Conservation (phyloP, 352 stramenopile species). For the Globisporangium okanoganense region DNA sequence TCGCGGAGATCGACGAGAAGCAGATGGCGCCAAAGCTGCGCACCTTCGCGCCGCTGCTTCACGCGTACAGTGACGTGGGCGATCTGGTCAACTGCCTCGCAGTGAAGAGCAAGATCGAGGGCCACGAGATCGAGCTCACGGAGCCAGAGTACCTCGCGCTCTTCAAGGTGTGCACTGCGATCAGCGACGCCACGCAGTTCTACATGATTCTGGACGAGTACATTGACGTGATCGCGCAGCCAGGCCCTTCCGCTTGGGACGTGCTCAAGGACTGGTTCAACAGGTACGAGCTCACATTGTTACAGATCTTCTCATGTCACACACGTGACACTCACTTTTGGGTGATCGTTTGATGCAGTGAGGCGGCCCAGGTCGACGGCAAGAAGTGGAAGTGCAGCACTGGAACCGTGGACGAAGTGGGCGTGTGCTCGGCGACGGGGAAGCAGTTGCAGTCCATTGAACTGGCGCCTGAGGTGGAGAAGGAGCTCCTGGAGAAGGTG, state of each 20-base stretch:
- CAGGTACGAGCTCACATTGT: constrained; percentile 28
- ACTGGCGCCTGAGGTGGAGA: constrained; percentile 34
- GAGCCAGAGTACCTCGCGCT: constrained; percentile 67
- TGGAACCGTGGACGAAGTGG: constrained; percentile 45
- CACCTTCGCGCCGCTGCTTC: constrained; percentile 67
- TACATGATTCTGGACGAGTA: constrained; percentile 55
- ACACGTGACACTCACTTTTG: background rate
- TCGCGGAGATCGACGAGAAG: constrained; percentile 44
- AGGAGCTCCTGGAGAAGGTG: constrained; percentile 65
- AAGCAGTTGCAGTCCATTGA: constrained; percentile 70
- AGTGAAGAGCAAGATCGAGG: constrained; percentile 43
- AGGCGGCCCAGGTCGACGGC: constrained; percentile 54
- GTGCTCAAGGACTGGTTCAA: constrained; percentile 72
- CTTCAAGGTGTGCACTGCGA: constrained; percentile 41
- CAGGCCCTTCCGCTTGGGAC: constrained; percentile 40
- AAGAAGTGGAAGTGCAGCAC: constrained; percentile 52
- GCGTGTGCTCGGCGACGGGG: constrained; percentile 56
- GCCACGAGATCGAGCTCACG: constrained; percentile 45
- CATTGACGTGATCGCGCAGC: constrained; percentile 55
- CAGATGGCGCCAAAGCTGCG: constrained; percentile 62
- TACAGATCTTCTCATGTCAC: background rate
- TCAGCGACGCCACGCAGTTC: constrained; percentile 38
- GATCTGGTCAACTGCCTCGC: constrained; percentile 58
- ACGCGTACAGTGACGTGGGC: constrained; percentile 43
- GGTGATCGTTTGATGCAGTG: constrained; percentile 29